phyloP scores from a whole-genome alignment of 2,329 filamentous ascomycete genomes.

The Sporothrix schenckii region DNA sequence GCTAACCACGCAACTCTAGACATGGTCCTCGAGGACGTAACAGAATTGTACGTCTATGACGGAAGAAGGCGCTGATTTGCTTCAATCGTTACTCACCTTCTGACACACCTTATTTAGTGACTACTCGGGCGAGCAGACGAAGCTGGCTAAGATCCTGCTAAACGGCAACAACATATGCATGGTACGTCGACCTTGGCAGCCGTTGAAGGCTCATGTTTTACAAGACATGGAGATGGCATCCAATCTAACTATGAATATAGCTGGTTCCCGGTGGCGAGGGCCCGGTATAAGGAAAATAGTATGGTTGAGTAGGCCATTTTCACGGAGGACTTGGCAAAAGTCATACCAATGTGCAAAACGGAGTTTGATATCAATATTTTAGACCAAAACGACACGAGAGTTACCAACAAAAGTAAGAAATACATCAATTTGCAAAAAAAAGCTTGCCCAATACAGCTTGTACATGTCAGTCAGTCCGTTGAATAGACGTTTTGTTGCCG shows the following conservation, averaged over 20 bases:
- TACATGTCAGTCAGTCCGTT: background rate
- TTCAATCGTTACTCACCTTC: background rate
- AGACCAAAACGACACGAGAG: background rate
- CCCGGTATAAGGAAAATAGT: conserved; percentile 48
- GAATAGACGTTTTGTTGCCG: background rate
- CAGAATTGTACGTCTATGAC: conserved; percentile 75
- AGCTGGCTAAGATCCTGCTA: conserved; percentile 89
- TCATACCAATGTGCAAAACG: conserved; percentile 1
- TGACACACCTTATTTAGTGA: conserved; percentile 62
- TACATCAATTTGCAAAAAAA: background rate
- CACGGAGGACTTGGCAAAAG: background rate
- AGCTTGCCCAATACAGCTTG: background rate
- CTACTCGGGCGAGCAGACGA: conserved; percentile 83
- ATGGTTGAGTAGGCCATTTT: conserved; percentile 24
- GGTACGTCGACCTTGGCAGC: conserved; percentile 57
- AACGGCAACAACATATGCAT: conserved; percentile 99
- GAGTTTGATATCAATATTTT: conserved; percentile 7
- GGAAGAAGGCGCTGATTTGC: too few species aligned
- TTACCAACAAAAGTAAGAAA: background rate
- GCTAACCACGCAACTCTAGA: conserved; percentile 57
- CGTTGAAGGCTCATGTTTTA: too few species aligned
- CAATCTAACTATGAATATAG: conserved; percentile 46
- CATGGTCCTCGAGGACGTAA: conserved; percentile 97
- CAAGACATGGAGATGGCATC: background rate
- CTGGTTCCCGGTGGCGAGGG: conserved; percentile 78